phyloP scores from a whole-genome alignment of 1,284 basidiomycete genomes.

The Fomitopsis pinicola region DNA sequence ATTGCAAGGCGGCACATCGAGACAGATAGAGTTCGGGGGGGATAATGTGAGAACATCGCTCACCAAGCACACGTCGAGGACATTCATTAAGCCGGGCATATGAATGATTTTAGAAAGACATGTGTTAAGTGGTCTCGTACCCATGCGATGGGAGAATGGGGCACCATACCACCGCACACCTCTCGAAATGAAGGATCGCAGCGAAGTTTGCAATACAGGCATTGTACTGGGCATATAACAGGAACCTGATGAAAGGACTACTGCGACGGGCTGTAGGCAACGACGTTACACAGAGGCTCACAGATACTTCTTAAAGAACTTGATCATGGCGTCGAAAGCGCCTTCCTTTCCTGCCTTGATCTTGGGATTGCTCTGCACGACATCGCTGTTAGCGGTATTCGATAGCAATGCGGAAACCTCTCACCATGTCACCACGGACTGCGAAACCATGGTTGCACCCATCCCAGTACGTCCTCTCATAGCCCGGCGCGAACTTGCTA shows the following conservation, averaged over 20 bases:
- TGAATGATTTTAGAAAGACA: no score
- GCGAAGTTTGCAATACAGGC: no score
- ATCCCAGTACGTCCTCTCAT: slow-evolving; percentile 38
- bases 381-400: slow-evolving; percentile 2
- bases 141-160: no score
- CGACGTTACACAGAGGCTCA: background rate
- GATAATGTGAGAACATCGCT: no score
- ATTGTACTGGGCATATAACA: background rate
- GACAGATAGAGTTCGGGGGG: no score
- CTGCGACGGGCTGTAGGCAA: background rate
- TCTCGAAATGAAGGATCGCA: no score
- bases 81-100: no score
- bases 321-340: slow-evolving; percentile 35
- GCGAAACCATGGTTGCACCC: slow-evolving; percentile 53
- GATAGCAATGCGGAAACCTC: slow-evolving; percentile 1
- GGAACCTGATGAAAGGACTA: background rate
- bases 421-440: slow-evolving; percentile 32
- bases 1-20: no score
- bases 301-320: slow-evolving; percentile 30
- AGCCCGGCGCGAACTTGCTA: slow-evolving; percentile 33
- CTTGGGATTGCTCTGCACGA: slow-evolving; percentile 30
- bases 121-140: no score
- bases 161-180: no score
- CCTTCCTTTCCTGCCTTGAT: slow-evolving; percentile 37
- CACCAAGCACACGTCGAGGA: no score